Conservation (phyloP, 805 yeast species). For the Wickerhamomyces bovis region DNA sequence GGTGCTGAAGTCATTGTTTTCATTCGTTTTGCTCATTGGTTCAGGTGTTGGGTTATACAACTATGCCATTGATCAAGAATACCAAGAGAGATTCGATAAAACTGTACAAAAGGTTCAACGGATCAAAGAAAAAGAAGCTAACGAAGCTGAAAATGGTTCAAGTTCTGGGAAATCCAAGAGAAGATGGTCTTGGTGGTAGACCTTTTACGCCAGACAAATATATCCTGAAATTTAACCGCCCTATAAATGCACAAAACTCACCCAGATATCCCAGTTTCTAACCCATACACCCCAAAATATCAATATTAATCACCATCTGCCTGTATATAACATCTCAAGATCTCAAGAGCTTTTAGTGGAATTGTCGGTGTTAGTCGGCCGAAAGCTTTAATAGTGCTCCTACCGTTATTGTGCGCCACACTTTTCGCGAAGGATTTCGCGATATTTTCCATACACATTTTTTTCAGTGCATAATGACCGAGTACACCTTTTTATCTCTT, state of each 20-base stretch:
- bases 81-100: conserved; percentile 9
- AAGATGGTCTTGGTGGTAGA: neutral
- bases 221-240: too few relatives aligned
- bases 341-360: neutral
- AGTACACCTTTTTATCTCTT: neutral
- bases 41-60: conserved; percentile 16
- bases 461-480: neutral
- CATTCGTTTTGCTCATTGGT: conserved; percentile 14
- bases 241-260: too few relatives aligned
- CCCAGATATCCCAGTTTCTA: too few relatives aligned
- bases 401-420: neutral
- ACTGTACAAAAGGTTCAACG: conserved; percentile 4
- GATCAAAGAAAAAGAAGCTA: conserved; percentile 2
- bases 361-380: neutral
- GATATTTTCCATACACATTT: neutral
- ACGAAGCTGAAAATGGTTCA: neutral
- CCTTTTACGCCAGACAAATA: too few relatives aligned
- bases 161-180: neutral
- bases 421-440: neutral
- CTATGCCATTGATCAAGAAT: conserved; percentile 17
- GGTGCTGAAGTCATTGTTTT: conserved; percentile 14
- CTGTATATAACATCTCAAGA: too few relatives aligned
- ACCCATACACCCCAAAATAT: too few relatives aligned
- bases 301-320: neutral
- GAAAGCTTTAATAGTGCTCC: neutral